Percentiles rank a stretch among this genome's conserved stretches.
Conservation (phyloP, 2,329 filamentous ascomycete species). For the Sphaceloma murrayae region DNA sequence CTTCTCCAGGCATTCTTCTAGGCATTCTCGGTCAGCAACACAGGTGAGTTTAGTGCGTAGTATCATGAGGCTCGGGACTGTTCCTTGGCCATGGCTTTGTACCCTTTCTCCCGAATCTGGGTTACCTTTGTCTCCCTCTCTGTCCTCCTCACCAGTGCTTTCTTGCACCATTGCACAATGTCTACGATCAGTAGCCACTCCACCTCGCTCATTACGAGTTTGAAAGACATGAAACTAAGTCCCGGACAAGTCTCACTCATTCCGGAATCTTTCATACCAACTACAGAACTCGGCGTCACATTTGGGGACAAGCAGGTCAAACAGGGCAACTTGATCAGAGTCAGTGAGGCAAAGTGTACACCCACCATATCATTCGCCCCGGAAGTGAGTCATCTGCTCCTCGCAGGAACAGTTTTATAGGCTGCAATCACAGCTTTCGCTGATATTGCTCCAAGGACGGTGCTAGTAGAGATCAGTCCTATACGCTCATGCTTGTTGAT, state of each 20-base stretch:
- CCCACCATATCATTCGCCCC: constrained; percentile 5
- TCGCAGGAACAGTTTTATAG: neutral
- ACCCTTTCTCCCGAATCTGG: too few relatives aligned
- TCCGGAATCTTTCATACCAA: constrained; percentile 1
- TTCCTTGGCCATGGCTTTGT: too few relatives aligned
- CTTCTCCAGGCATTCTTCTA: too few relatives aligned
- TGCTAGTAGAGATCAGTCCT: constrained; percentile 23
- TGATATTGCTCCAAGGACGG: constrained; percentile 3
- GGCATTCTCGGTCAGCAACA: too few relatives aligned
- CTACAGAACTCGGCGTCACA: constrained; percentile 6
- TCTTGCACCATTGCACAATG: neutral
- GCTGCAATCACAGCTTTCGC: too few relatives aligned
- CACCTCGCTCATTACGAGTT: neutral
- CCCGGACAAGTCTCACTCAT: constrained; percentile 10
- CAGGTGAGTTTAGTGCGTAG: too few relatives aligned
- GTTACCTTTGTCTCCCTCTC: neutral
- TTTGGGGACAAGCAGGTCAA: constrained; percentile 13
- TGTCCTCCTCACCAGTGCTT: neutral
- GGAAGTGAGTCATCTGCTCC: neutral
- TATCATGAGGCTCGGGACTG: too few relatives aligned
- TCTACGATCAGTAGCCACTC: neutral
- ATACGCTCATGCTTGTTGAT: constrained; percentile 44
- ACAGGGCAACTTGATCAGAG: constrained; percentile 2
- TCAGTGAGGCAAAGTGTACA: constrained; percentile 3
- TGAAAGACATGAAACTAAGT: neutral